A percentile compares a stretch with the other conserved stretches of the same genome.
Conservation (phyloP, 2,329 filamentous ascomycete species). For the Fusarium temperatum region DNA sequence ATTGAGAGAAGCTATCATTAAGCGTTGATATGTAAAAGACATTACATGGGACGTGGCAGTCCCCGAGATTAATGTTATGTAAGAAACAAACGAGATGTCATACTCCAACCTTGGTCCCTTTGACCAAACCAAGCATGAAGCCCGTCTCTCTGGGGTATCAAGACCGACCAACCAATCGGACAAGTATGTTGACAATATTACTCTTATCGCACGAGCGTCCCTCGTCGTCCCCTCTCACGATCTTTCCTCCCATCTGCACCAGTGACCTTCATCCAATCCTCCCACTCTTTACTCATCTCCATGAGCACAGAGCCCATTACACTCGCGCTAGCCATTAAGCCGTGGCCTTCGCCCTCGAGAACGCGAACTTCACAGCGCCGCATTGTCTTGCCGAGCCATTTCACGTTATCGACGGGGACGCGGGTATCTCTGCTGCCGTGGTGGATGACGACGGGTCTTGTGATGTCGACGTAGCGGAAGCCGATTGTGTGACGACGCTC, state of each 20-base stretch:
- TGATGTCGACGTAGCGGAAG: conserved; percentile 97
- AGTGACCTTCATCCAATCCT: conserved; percentile 78
- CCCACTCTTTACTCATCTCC: conserved; percentile 95
- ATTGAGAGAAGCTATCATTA: conserved; percentile 5
- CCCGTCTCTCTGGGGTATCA: conserved; percentile 27
- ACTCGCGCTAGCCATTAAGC: conserved; percentile 90
- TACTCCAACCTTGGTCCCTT: background rate
- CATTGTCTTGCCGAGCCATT: conserved; percentile 96
- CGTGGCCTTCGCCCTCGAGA: conserved; percentile 90
- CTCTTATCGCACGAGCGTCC: conserved; percentile 34
- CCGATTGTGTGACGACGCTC: conserved; percentile 92
- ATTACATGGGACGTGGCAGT: conserved; percentile 30
- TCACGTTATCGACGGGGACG: conserved; percentile 93
- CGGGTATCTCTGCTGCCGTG: conserved; percentile 91
- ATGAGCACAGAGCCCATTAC: conserved; percentile 96
- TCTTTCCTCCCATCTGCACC: conserved; percentile 51
- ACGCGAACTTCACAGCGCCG: conserved; percentile 90
- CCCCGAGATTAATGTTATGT: conserved; percentile 41
- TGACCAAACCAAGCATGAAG: background rate
- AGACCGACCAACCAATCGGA: conserved; percentile 1
- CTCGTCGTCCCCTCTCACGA: conserved; percentile 45
- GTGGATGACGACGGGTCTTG: conserved; percentile 88
- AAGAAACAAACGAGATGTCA: conserved; percentile 17
- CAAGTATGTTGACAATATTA: background rate
- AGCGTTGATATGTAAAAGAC: conserved; percentile 31